Base-by-base conservation (phyloP, 805 yeast species). In the Metschnikowia sp. region DNA sequence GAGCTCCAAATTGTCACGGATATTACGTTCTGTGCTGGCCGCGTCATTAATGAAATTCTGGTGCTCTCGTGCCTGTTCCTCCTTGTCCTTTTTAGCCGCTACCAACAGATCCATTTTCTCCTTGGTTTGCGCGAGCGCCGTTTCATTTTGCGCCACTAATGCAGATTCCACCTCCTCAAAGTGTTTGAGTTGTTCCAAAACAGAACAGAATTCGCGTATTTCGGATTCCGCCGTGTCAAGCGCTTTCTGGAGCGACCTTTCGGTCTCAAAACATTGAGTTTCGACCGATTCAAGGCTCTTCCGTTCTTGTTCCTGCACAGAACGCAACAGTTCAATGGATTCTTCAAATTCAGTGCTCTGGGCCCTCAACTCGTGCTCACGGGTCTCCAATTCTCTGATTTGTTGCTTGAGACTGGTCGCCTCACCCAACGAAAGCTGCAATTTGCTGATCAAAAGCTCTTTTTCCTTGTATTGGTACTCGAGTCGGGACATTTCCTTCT, bases 1-100 rank as follows among this genome's bases (percentile, higher is more conserved):
- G 11, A 83, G 68, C 50, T 84, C 88, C 32, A 88, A 57, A 51
- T 86, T 88, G 38, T 84, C 83, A 32, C 79, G 69, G 8, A 88
- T 67, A 47, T 81, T 81, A 30, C 88, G 77, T 55, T 84, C 83
- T 42, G 81, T 78, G 44, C 76, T 78, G 31, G 76, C 75, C 1
- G 86, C 77, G 52, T 86, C 85, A n/a, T 66, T 68, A 1, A 83
- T 57, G 40, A 67, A 73, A 42, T 63, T 68, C 44, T 73, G 81
- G 30, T 65, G 64, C 9, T 52, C 60, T 33, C 62, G 61, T 4
- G 76, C 58, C 2, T 56, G 47, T 36, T 53, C 48, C 10, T 61
- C 66, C 48, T 26, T 52, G 19, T 3, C 50, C 41, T 26, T 39
- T 4, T 39, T 54, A 18, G 55, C 50, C 5, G 47, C 33, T 13